Conservation (phyloP, 441 rosid genomes). For the Hura crepitans region DNA sequence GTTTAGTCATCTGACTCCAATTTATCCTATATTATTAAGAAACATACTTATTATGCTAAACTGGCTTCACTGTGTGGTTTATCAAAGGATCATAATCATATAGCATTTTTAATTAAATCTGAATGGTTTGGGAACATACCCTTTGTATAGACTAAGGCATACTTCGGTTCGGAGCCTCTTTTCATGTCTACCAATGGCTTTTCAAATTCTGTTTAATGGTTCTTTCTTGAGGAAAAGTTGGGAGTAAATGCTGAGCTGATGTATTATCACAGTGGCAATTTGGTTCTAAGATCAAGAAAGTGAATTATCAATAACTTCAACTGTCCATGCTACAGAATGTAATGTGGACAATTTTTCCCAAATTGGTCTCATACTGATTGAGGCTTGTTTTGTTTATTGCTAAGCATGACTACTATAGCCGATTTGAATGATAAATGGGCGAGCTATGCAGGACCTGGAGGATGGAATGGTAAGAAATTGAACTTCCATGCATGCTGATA, state of each 20-base stretch:
- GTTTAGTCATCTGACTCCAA: conserved; percentile 39
- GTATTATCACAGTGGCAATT: neutral
- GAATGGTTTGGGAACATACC: neutral
- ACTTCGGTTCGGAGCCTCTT: conserved; percentile 1
- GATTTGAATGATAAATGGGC: conserved; percentile 96
- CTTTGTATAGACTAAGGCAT: conserved; percentile 2
- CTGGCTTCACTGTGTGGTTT: neutral
- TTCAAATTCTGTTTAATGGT: neutral
- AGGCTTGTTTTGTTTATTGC: conserved; percentile 16
- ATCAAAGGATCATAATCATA: neutral
- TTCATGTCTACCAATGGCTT: neutral
- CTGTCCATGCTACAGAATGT: neutral
- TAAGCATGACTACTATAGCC: conserved; percentile 84
- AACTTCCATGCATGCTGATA: neutral
- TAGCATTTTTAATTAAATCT: neutral
- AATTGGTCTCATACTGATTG: conserved; percentile 21
- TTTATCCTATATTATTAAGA: neutral
- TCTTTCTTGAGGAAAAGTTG: neutral
- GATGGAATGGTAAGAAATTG: conserved; percentile 83
- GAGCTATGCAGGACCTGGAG: conserved; percentile 95
- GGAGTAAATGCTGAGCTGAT: neutral
- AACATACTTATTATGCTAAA: neutral
- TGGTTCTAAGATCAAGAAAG: neutral
- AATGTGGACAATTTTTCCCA: neutral
- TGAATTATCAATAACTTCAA: neutral